Percentiles rank a stretch among this genome's conserved stretches.
phyloP scores from a whole-genome alignment of 1,284 basidiomycete genomes.

The Cutaneotrichosporon daszewskae region DNA sequence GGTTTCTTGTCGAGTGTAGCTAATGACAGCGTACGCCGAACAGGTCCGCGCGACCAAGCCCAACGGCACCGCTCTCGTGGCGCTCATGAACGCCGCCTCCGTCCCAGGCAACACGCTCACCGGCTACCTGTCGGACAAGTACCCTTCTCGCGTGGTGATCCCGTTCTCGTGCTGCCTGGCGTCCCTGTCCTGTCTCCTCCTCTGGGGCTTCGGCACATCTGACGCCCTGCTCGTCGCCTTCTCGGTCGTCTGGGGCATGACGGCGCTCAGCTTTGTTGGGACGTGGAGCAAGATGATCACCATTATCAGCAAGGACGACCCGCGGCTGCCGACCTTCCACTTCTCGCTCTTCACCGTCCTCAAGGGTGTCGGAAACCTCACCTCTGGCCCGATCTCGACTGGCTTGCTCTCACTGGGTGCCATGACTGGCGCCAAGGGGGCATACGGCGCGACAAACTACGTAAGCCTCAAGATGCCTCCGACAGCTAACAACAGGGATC shows the following conservation, averaged over 20 bases:
- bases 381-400: conserved; percentile 39
- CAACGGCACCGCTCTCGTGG: conserved; percentile 40
- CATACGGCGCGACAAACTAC: conserved; percentile 41
- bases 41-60: conserved; percentile 32
- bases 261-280: conserved; percentile 32
- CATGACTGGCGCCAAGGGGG: conserved; percentile 30
- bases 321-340: conserved; percentile 27
- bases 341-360: conserved; percentile 42
- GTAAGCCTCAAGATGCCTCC: no score
- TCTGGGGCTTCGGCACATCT: conserved; percentile 45
- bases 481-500: no score
- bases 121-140: conserved; percentile 40
- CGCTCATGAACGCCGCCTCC: conserved; percentile 45
- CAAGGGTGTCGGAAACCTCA: conserved; percentile 44
- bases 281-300: conserved; percentile 37
- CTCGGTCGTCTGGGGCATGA: conserved; percentile 31
- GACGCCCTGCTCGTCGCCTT: conserved; percentile 29
- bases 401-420: conserved; percentile 25
- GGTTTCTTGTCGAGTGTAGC: conserved; percentile 7
- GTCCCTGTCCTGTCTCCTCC: conserved; percentile 35
- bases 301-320: conserved; percentile 39
- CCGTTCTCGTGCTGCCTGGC: conserved; percentile 33
- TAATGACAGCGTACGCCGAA: conserved; percentile 32
- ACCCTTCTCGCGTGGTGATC: conserved; percentile 33
- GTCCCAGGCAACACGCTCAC: conserved; percentile 40